Conservation (phyloP, 2,329 filamentous ascomycete species). For the Ceratocystis cacaofunesta region DNA sequence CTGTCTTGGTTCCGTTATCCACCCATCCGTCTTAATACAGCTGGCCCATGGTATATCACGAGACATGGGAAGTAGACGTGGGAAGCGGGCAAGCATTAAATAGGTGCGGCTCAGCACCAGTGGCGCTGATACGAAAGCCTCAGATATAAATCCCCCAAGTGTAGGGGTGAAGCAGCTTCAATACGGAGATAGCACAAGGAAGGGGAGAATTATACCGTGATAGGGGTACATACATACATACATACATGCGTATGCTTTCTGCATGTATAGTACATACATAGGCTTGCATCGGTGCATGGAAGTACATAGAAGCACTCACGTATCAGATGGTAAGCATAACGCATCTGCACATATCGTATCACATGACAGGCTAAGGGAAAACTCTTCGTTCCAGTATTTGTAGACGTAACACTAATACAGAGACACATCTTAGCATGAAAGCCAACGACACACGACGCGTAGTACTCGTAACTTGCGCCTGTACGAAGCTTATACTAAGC, state of each 20-base stretch:
- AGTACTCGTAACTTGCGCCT: neutral
- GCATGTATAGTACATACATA: neutral
- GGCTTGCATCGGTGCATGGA: neutral
- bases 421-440: neutral
- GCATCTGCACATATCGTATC: neutral
- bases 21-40: neutral
- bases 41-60: neutral
- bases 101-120: neutral
- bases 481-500: neutral
- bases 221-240: neutral
- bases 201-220: neutral
- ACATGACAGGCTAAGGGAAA: neutral
- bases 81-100: neutral
- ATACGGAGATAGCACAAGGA: neutral
- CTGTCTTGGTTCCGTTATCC: neutral
- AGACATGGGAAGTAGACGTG: neutral
- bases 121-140: neutral
- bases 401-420: conserved; percentile 1
- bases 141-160: neutral
- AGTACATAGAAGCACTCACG: too few species aligned
- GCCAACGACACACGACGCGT: neutral
- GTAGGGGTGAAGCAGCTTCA: neutral
- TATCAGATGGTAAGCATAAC: too few species aligned
- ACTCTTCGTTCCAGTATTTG: neutral
- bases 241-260: neutral